phyloP scores from a whole-genome alignment of 805 yeast genomes.

The Saturnispora silvae region DNA sequence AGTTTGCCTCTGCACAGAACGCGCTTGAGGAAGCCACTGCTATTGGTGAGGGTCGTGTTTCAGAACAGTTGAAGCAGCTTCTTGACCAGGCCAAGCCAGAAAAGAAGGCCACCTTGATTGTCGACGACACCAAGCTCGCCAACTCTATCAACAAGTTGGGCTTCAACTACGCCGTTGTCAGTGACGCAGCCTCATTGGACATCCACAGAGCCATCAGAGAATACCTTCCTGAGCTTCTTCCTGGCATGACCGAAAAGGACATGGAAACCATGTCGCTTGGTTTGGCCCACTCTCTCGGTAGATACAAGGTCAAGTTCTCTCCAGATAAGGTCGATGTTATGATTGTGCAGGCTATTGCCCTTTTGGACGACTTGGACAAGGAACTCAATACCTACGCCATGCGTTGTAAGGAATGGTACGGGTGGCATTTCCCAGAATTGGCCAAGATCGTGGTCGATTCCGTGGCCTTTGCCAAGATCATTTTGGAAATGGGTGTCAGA shows the following conservation, averaged over 20 bases:
- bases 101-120: constrained; percentile 80
- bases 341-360: constrained; percentile 98
- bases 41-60: constrained; percentile 86
- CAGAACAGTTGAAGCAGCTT: constrained; percentile 67
- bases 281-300: constrained; percentile 96
- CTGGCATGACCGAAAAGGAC: constrained; percentile 81
- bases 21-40: constrained; percentile 94
- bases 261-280: constrained; percentile 93
- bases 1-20: constrained; percentile 87
- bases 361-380: constrained; percentile 94
- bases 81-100: constrained; percentile 68
- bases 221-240: constrained; percentile 84
- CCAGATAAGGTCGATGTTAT: constrained; percentile 98
- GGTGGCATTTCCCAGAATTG: constrained; percentile 99
- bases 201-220: constrained; percentile 93
- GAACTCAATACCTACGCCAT: constrained; percentile 94
- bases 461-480: constrained; percentile 90
- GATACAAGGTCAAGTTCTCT: constrained; percentile 93
- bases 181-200: constrained; percentile 92
- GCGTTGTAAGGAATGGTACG: constrained; percentile 98
- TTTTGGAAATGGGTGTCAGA: constrained; percentile 88
- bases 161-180: constrained; percentile 73
- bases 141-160: constrained; percentile 94
- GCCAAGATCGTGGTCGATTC: constrained; percentile 95
- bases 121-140: constrained; percentile 91